Evolutionary conservation across 1,139 yeast species (phyloP).

Genomic region (Tardiomyces blankii): DNA sequence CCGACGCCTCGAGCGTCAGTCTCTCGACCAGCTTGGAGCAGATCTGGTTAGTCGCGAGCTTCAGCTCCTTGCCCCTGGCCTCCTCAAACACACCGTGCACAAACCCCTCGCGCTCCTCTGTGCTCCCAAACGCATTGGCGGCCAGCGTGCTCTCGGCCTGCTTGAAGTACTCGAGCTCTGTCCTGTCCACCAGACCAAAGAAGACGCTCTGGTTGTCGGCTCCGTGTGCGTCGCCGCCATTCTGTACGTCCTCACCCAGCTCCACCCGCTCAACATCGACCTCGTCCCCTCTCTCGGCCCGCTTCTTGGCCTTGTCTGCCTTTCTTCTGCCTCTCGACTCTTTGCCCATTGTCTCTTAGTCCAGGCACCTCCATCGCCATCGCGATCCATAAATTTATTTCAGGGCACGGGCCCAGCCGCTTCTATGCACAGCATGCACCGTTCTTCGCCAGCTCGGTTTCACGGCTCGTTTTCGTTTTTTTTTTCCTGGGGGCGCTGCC

Average conservation of each 20-base stretch:
- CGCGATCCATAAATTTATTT: no score
- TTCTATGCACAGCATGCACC: no score
- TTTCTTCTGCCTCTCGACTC: background rate
- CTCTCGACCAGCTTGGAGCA: slow-evolving; percentile 91
- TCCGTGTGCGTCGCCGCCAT: background rate
- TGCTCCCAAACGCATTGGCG: slow-evolving; percentile 63
- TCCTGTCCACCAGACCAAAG: slow-evolving; percentile 76
- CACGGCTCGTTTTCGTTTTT: no score
- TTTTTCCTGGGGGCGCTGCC: no score
- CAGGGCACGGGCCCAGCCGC: no score
- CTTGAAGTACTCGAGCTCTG: slow-evolving; percentile 81
- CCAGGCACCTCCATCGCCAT: background rate
- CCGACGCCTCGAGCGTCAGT: slow-evolving; percentile 55
- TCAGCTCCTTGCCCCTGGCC: slow-evolving; percentile 80
- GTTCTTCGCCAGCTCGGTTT: no score
- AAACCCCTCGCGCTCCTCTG: slow-evolving; percentile 66
- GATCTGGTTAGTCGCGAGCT: slow-evolving; percentile 86
- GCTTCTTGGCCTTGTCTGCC: background rate
- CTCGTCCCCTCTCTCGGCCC: background rate
- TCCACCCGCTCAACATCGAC: background rate
- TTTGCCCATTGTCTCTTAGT: background rate
- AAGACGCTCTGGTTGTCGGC: slow-evolving; percentile 25
- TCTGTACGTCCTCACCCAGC: no score
- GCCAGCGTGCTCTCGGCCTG: slow-evolving; percentile 84
- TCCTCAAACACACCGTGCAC: slow-evolving; percentile 75